Percentiles rank a stretch among this genome's conserved stretches.
Evolutionary conservation across 371 early-diverging fungal genomes (phyloP).

Genomic region (Mortierella sp.): DNA sequence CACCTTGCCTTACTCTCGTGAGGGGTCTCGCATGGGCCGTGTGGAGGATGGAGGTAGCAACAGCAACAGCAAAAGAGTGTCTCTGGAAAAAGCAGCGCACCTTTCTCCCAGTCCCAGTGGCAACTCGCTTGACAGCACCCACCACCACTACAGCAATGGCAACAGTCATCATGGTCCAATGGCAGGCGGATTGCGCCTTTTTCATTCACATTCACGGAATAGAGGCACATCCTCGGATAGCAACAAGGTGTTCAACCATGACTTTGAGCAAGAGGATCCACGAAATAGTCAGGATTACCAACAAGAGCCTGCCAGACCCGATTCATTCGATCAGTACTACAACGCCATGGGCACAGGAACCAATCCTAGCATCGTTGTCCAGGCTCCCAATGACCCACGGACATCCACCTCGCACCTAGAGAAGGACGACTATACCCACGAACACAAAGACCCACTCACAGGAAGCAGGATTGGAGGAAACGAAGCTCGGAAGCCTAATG

Average conservation of each 20-base stretch:
- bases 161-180: conserved; percentile 1
- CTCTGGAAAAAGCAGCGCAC: not conserved
- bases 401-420: not conserved
- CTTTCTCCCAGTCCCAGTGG: not conserved
- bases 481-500: too few relatives aligned
- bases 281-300: not conserved
- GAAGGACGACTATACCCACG: not conserved
- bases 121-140: too few relatives aligned
- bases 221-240: conserved; percentile 41
- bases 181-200: conserved; percentile 12
- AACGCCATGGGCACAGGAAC: not conserved
- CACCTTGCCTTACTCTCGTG: conserved; percentile 2
- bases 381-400: not conserved
- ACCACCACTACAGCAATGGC: not conserved
- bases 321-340: conserved; percentile 20
- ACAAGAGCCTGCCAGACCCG: conserved; percentile 2
- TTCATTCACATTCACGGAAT: conserved; percentile 20
- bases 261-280: conserved; percentile 23
- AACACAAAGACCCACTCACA: too few relatives aligned
- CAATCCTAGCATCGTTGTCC: not conserved
- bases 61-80: not conserved
- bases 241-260: conserved; percentile 36
- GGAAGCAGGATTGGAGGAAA: too few relatives aligned
- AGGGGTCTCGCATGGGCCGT: conserved; percentile 5
- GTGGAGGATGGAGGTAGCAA: not conserved